Evolutionary conservation across 495 filamentous ascomycete species (phyloP).

Genomic region (Daldinia bambusicola): DNA sequence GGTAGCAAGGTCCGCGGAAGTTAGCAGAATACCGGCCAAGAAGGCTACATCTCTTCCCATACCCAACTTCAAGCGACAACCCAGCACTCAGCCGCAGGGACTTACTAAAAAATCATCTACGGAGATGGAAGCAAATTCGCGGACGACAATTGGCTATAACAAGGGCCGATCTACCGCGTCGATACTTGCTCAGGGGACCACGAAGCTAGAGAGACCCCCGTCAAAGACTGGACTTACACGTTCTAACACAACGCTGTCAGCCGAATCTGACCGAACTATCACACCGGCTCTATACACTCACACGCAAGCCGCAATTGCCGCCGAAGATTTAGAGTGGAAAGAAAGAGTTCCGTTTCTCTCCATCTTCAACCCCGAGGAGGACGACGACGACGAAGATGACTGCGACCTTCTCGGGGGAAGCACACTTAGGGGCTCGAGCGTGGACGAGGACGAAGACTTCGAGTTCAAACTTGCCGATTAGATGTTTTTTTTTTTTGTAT

Average conservation of each 20-base stretch:
- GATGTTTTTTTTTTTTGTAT: not conserved
- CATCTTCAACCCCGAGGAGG: conserved; percentile 56
- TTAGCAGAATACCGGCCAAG: conserved; percentile 36
- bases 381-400: conserved; percentile 47
- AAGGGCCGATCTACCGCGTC: conserved; percentile 74
- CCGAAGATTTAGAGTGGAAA: conserved; percentile 45
- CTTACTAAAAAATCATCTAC: conserved; percentile 54
- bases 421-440: conserved; percentile 20
- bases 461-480: conserved; percentile 55
- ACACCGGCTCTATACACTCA: conserved; percentile 59
- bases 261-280: conserved; percentile 60
- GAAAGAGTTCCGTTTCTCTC: conserved; percentile 55
- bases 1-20: conserved; percentile 40
- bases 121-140: conserved; percentile 71
- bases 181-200: conserved; percentile 47
- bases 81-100: conserved; percentile 42
- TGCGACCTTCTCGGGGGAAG: conserved; percentile 31
- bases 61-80: conserved; percentile 54
- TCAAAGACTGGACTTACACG: conserved; percentile 41
- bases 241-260: conserved; percentile 53
- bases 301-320: conserved; percentile 35
- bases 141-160: conserved; percentile 81
- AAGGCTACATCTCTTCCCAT: conserved; percentile 52
- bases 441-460: conserved; percentile 53
- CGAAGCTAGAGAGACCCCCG: conserved; percentile 13